These are phyloP conservation scores for Pilaira anomala DNA, from an alignment of 192 early-diverging fungal species.

Conservation along the genomic window DNA sequence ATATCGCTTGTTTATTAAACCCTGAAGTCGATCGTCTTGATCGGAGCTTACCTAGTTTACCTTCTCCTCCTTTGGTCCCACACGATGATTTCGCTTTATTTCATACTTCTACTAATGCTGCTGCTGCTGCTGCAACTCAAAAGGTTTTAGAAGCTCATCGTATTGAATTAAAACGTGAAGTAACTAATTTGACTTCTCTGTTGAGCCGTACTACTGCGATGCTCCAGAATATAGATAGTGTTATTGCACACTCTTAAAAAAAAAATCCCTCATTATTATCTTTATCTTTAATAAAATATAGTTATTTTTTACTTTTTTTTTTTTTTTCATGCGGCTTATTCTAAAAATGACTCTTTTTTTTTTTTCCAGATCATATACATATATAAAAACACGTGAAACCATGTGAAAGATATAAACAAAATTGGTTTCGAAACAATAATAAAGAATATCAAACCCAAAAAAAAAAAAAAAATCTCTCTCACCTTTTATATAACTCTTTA, in stretches of 20 bases:
- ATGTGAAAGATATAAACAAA: too few species aligned
- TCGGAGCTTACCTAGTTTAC: constrained; percentile 16
- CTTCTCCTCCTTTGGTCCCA: constrained; percentile 32
- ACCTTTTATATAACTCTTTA: too few species aligned
- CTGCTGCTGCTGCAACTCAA: constrained; percentile 29
- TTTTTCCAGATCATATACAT: too few species aligned
- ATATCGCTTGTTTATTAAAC: constrained; percentile 29
- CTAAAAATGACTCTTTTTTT: background rate
- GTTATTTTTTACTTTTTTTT: background rate
- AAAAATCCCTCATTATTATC: background rate
- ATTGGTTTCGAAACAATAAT: too few species aligned
- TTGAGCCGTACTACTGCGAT: constrained; percentile 53
- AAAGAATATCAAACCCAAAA: too few species aligned
- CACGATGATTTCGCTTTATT: background rate
- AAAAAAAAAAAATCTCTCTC: too few species aligned
- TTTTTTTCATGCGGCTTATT: background rate
- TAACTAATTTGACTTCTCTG: constrained; percentile 48
- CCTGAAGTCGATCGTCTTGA: constrained; percentile 14
- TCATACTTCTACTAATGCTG: background rate
- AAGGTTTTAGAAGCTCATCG: constrained; percentile 53
- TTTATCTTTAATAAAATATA: too few species aligned
- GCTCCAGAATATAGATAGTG: constrained; percentile 50
- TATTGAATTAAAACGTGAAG: constrained; percentile 54
- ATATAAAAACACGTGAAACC: background rate
- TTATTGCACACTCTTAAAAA: constrained; percentile 21